Evolutionary conservation across 768 basidiomycete species (phyloP).

Genomic region (Agrocybe praecox): DNA sequence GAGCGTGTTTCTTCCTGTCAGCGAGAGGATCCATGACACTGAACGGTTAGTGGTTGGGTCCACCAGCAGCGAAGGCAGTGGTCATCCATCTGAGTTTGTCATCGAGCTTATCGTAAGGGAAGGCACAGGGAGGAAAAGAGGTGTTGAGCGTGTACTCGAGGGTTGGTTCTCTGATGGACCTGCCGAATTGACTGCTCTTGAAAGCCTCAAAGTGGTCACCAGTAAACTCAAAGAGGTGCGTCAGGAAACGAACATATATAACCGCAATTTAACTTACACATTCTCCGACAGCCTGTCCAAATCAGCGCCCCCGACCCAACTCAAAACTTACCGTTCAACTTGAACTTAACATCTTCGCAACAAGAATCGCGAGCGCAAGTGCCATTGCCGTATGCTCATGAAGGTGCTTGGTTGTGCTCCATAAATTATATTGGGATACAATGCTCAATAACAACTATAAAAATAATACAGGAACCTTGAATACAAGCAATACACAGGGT

Average conservation of each 20-base stretch:
- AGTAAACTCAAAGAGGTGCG: constrained; percentile 39
- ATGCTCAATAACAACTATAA: background rate
- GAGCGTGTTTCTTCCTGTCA: constrained; percentile 72
- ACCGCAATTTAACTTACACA: background rate
- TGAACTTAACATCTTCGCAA: constrained; percentile 82
- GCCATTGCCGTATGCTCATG: constrained; percentile 88
- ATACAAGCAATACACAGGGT: constrained; percentile 28
- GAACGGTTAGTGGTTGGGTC: constrained; percentile 63
- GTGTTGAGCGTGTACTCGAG: constrained; percentile 62
- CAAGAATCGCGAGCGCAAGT: constrained; percentile 79
- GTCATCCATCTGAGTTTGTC: constrained; percentile 51
- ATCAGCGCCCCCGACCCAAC: constrained; percentile 55
- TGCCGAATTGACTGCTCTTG: constrained; percentile 53
- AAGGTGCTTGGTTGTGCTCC: constrained; percentile 61
- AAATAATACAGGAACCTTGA: constrained; percentile 33
- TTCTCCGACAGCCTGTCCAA: background rate
- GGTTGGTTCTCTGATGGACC: constrained; percentile 55
- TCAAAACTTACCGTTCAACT: constrained; percentile 82
- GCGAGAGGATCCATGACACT: constrained; percentile 60
- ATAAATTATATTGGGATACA: background rate
- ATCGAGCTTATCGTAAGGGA: constrained; percentile 63
- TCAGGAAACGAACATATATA: background rate
- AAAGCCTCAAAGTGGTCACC: constrained; percentile 47
- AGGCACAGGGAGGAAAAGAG: constrained; percentile 48
- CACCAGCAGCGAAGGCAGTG: constrained; percentile 48